Evolutionary conservation across 2,329 filamentous ascomycete genomes (phyloP).

Genomic region (Blastomyces parvus): DNA sequence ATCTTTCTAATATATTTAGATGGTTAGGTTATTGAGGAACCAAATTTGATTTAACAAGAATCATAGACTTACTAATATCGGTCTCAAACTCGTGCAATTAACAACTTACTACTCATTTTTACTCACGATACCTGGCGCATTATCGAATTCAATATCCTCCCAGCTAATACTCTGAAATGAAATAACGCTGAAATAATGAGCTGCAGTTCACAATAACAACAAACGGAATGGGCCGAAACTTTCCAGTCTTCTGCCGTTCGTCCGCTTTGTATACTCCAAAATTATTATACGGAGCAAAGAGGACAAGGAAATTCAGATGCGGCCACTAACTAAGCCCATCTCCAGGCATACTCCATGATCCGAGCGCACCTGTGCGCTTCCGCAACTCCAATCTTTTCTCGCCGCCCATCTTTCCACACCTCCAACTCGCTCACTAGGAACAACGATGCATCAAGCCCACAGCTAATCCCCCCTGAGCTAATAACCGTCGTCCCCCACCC

Average conservation of each 20-base stretch:
- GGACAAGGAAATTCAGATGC: neutral
- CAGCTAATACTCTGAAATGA: too few relatives aligned
- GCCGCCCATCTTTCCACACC: neutral
- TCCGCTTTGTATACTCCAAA: too few relatives aligned
- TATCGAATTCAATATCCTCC: too few relatives aligned
- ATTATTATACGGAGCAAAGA: neutral
- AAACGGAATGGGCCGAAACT: too few relatives aligned
- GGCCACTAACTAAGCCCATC: neutral
- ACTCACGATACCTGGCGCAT: too few relatives aligned
- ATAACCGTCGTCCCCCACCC: neutral
- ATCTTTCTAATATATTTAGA: neutral
- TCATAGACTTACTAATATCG: neutral
- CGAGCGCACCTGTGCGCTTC: conserved; percentile 2
- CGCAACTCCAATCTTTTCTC: neutral
- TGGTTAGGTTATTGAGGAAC: neutral
- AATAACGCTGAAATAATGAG: too few relatives aligned
- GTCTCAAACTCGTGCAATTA: too few relatives aligned
- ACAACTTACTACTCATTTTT: too few relatives aligned
- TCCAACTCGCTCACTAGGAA: conserved; percentile 3
- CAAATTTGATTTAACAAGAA: neutral
- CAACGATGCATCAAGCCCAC: conserved; percentile 5
- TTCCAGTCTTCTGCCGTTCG: neutral
- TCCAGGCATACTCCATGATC: conserved; percentile 5
- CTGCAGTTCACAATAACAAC: too few relatives aligned
- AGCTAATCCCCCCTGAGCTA: conserved; percentile 6